phyloP scores from a whole-genome alignment of 2,329 filamentous ascomycete genomes.

The Podosphaera fusca region DNA sequence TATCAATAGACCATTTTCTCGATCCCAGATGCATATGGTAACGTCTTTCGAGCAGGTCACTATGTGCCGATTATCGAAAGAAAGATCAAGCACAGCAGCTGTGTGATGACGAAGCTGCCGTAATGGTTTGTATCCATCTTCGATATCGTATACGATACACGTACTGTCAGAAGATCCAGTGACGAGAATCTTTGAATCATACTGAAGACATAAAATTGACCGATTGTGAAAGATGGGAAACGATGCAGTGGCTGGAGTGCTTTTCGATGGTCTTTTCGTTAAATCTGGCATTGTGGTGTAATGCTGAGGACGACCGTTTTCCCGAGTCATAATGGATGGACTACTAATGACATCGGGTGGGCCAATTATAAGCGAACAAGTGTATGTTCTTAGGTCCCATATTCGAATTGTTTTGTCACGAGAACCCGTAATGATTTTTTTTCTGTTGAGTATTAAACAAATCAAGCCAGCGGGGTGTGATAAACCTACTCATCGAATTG shows the following conservation, averaged over 20 bases:
- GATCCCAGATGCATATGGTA: slow-evolving; percentile 86
- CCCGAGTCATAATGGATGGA: slow-evolving; percentile 26
- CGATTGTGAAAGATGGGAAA: slow-evolving; percentile 57
- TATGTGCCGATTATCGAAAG: slow-evolving; percentile 78
- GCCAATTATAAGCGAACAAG: slow-evolving; percentile 71
- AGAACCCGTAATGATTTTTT: slow-evolving; percentile 91
- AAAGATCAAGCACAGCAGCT: slow-evolving; percentile 79
- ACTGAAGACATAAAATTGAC: slow-evolving; percentile 86
- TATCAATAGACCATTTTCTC: slow-evolving; percentile 49
- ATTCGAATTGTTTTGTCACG: slow-evolving; percentile 87
- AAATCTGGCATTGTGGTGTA: slow-evolving; percentile 26
- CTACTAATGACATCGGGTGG: slow-evolving; percentile 40
- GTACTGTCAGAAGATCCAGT: slow-evolving; percentile 84
- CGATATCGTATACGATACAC: slow-evolving; percentile 78
- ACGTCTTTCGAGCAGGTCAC: slow-evolving; percentile 94
- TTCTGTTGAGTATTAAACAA: slow-evolving; percentile 26
- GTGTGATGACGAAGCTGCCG: slow-evolving; percentile 56
- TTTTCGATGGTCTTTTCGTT: slow-evolving; percentile 20
- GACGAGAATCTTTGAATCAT: slow-evolving; percentile 77
- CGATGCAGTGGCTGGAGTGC: slow-evolving; percentile 29
- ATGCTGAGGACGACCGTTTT: slow-evolving; percentile 27
- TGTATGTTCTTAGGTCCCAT: slow-evolving; percentile 80
- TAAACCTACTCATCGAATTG: slow-evolving; percentile 77
- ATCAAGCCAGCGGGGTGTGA: not conserved
- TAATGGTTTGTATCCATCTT: slow-evolving; percentile 55